These are phyloP conservation scores for Neoconidiobolus thromboides DNA, from an alignment of 371 early-diverging fungal genomes.

Conservation along the genomic window DNA sequence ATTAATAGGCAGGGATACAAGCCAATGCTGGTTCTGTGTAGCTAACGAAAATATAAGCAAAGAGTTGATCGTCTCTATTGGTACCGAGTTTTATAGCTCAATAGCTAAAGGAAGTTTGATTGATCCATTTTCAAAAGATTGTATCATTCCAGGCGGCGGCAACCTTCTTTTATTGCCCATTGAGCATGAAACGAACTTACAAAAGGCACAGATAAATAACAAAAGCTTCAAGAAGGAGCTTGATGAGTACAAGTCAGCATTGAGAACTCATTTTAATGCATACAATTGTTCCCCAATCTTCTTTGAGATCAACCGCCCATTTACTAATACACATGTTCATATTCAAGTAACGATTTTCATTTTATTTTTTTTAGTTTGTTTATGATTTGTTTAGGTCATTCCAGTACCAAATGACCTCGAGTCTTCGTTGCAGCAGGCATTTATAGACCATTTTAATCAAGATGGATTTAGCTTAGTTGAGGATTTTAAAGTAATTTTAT, in stretches of 20 bases:
- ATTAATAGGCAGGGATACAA: conserved; percentile 1
- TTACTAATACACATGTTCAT: conserved; percentile 30
- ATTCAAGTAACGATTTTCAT: conserved; percentile 36
- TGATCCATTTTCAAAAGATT: conserved; percentile 11
- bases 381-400: conserved; percentile 3
- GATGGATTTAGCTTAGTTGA: too few species aligned
- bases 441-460: background rate
- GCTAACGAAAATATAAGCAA: conserved; percentile 56
- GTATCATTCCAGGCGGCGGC: conserved; percentile 33
- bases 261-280: conserved; percentile 21
- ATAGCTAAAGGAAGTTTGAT: conserved; percentile 54
- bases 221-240: conserved; percentile 27
- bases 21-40: conserved; percentile 73
- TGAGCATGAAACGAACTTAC: conserved; percentile 36
- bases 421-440: conserved; percentile 11
- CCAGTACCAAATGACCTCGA: background rate
- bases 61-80: conserved; percentile 59
- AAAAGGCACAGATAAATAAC: conserved; percentile 20
- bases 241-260: conserved; percentile 28
- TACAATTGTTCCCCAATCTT: conserved; percentile 33
- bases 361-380: conserved; percentile 7
- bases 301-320: conserved; percentile 43
- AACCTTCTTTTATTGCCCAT: conserved; percentile 57
- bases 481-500: conserved; percentile 6
- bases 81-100: conserved; percentile 44